Conservation (phyloP, 257 asterid genomes). For the Ilex asprella region DNA sequence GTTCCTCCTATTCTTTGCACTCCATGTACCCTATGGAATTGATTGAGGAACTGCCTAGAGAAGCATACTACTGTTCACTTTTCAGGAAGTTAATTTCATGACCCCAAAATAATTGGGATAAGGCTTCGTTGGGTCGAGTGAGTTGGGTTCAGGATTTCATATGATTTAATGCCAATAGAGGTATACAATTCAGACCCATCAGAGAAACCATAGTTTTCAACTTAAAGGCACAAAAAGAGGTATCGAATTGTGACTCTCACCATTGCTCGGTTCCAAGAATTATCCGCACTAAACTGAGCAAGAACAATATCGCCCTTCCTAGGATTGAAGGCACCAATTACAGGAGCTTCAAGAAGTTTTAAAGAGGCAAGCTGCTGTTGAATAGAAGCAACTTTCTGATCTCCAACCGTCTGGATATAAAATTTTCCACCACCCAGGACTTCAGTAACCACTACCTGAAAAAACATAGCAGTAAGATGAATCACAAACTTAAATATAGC, state of each 20-base stretch:
- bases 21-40: too few relatives aligned
- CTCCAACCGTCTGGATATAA: constrained; percentile 73
- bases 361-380: constrained; percentile 81
- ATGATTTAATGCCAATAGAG: too few relatives aligned
- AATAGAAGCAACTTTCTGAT: constrained; percentile 73
- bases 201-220: not conserved
- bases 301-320: constrained; percentile 81
- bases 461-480: not conserved
- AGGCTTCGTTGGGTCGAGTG: too few relatives aligned
- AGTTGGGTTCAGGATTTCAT: too few relatives aligned
- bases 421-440: constrained; percentile 89
- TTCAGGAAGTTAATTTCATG: too few relatives aligned
- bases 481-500: not conserved
- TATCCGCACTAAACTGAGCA: constrained; percentile 83
- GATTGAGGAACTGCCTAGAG: too few relatives aligned
- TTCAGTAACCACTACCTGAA: constrained; percentile 79
- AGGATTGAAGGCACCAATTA: constrained; percentile 81
- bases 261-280: constrained; percentile 99
- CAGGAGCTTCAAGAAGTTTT: constrained; percentile 75
- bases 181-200: too few relatives aligned
- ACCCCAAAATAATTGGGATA: too few relatives aligned
- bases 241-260: constrained; percentile 32
- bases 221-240: not conserved
- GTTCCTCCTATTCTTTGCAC: too few relatives aligned
- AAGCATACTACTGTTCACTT: too few relatives aligned